Evolutionary conservation across 208 protist genomes (phyloP).

Genomic region (Trypanosoma avium): DNA sequence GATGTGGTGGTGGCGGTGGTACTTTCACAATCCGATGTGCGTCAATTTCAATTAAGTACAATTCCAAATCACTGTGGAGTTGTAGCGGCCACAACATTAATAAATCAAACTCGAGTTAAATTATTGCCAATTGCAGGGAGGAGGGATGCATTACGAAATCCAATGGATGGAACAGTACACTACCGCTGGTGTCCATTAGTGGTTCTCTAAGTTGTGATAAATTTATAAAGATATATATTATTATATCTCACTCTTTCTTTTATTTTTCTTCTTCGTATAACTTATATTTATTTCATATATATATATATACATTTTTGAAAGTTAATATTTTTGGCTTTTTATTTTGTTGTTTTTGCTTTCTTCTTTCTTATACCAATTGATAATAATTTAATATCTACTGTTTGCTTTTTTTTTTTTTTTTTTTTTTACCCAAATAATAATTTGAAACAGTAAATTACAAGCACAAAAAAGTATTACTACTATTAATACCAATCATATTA

Average conservation of each 20-base stretch:
- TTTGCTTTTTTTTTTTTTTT: constrained; percentile 2
- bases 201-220: background rate
- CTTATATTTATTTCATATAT: too few species aligned
- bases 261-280: background rate
- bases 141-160: constrained; percentile 58
- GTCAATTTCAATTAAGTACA: constrained; percentile 79
- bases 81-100: constrained; percentile 37
- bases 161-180: constrained; percentile 32
- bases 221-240: background rate
- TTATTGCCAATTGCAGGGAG: constrained; percentile 55
- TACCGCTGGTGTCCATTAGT: constrained; percentile 72
- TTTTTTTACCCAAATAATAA: background rate
- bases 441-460: background rate
- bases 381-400: background rate
- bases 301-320: too few species aligned
- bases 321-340: too few species aligned
- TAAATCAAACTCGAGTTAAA: constrained; percentile 15
- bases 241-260: too few species aligned
- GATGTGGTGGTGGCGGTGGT: constrained; percentile 77
- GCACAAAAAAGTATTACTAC: background rate
- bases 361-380: too few species aligned
- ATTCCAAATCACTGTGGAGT: constrained; percentile 53
- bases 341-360: too few species aligned
- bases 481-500: background rate
- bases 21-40: constrained; percentile 75